phyloP scores from a whole-genome alignment of 768 basidiomycete genomes.

The Psilocybe tampanensis region DNA sequence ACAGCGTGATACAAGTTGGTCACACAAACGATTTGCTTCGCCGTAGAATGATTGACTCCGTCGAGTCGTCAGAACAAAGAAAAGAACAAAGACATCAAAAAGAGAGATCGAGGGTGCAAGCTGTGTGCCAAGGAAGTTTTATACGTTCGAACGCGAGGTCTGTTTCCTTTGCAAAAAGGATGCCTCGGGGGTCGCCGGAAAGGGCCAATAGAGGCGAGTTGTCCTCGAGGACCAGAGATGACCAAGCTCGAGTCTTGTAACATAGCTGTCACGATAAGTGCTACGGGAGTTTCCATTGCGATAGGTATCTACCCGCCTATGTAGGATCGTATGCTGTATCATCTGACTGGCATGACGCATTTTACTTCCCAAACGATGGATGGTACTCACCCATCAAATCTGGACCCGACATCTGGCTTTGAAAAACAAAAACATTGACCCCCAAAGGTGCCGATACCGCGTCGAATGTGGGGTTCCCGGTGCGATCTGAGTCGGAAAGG shows the following conservation, averaged over 20 bases:
- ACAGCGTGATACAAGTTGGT: background rate
- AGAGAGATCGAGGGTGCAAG: background rate
- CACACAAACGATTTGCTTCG: background rate
- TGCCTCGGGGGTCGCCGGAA: background rate
- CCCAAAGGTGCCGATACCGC: constrained; percentile 9
- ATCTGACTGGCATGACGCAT: constrained; percentile 11
- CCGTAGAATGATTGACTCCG: background rate
- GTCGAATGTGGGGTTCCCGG: constrained; percentile 11
- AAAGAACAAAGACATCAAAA: background rate
- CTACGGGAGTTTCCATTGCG: constrained; percentile 14
- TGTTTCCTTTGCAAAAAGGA: too few species aligned
- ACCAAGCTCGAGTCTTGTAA: background rate
- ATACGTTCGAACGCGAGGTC: too few species aligned
- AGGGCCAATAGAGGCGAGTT: background rate
- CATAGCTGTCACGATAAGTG: constrained; percentile 14
- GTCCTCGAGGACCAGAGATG: background rate
- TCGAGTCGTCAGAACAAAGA: background rate
- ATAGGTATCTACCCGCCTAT: background rate
- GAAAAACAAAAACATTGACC: constrained; percentile 10
- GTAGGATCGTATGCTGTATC: background rate
- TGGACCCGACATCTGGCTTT: background rate
- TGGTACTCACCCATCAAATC: constrained; percentile 9
- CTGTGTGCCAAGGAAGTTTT: too few species aligned
- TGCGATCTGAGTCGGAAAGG: constrained; percentile 6
- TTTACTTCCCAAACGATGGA: background rate